Base-by-base conservation (phyloP, 768 basidiomycete genomes). In the Phallus indusiatus region DNA sequence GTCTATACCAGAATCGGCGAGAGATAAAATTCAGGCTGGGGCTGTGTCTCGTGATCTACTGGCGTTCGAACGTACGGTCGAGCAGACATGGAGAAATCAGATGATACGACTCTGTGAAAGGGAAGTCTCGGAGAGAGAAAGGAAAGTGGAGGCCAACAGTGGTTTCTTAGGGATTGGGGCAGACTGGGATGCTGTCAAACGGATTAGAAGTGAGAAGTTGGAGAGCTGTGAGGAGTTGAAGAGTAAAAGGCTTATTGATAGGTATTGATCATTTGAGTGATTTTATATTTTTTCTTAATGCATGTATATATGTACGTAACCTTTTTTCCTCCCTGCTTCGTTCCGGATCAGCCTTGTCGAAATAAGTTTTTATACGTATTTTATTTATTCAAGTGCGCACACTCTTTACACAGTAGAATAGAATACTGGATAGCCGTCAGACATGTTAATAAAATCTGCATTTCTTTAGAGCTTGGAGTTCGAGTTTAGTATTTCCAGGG, bases 121-220 rank as follows among this genome's bases (percentile, higher is more conserved):
- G 6, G 86, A 83, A 47, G 60, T 82, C 53, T 85, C 91, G 64
- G 69, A 75, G 59, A 86, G 84, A 68, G 79, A 88, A 66, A 83
- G 84, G 61, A 73, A 76, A 61, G 85, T 86, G 67, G 86, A 94
- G 55, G 77, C 80, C 9, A 86, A 92, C 65, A 71, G 89, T 42
- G 95, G 95, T 5, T 71, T 96, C 62, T 94, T 97, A 69, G 95
- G 94, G 5, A 75, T 96, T 56, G 90, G 93, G 33, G 89, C 92
- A 11, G 89, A 98, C 68, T 92, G 90, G 88, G 86, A 92, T 34
- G 90, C 90, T 72, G 87, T 98, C 60, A 76, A 78, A 69, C 70
- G 73, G 64, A 86, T 96, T 55, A 80, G 88, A 53, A 72, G 71
- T 33, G 87, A 94, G 74, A 78, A 76, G 37, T 76, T 92, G 51